Base-by-base conservation (phyloP, 1,284 basidiomycete species). In the Phellopilus nigrolimitatus region DNA sequence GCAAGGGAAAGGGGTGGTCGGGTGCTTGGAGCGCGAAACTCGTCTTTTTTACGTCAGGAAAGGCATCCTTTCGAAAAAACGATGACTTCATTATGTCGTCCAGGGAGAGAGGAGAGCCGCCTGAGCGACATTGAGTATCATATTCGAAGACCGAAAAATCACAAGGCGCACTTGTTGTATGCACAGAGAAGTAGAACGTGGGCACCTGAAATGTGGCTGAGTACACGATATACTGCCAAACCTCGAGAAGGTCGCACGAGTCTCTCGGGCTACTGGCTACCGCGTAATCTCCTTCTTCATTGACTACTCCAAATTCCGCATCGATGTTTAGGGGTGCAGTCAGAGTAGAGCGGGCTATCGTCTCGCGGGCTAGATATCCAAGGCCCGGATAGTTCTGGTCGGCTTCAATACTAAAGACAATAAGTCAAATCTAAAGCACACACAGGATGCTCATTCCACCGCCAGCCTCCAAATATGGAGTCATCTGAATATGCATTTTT, bases 151-250 rank as follows among this genome's bases (percentile, higher is more conserved):
- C 21, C 25, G 31, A 24, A n/a, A 37, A 49, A 24, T 30, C 51
- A 41, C 52, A 44, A 25, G 17, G 80, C 84, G 61, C 63, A 90
- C 89, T 76, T 47, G 73, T 67, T 60, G 80, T 72, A 57, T 84
- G 75, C 13, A 84, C 66, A 5, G 78, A 75, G 66, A 91, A 91
- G 68, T 90, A 91, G 60, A 92, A 84, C 0, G 80, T 74, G 8
- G 89, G 89, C 1, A 90, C 87, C 60, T 75, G 78, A 62, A 83
- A 92, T 0, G 84, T 83, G 4, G 81, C 68, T 15, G 88, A 89
- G 62, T 79, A 83, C 19, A 81, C 82, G 39, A 91, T 71, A 50
- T 77, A 82, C 65, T 91, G 81, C 25, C 71, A 66, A 3, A 64
- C 57, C 0, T 39, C 46, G 31, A 62, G 40, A 4, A 21, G 8